Percentiles rank a stretch among this genome's conserved stretches.
Evolutionary conservation across 257 asterid genomes (phyloP).

Genomic region (Solanum neorickii): DNA sequence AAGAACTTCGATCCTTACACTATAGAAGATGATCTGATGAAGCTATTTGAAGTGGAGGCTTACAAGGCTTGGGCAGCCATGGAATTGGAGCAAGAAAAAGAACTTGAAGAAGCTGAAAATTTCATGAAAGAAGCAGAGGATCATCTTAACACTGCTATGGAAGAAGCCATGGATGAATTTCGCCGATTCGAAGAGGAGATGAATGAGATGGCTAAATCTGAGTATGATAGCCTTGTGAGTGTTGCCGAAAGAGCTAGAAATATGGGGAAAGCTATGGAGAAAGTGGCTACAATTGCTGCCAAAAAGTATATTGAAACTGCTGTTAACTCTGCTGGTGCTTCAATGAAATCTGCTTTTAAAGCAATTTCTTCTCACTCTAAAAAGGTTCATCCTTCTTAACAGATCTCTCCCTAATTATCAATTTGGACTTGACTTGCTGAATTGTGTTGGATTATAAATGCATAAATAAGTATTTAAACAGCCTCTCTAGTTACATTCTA

Average conservation of each 20-base stretch:
- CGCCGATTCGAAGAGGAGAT: conserved; percentile 69
- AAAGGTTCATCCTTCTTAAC: conserved; percentile 75
- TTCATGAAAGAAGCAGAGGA: conserved; percentile 40
- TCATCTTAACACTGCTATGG: conserved; percentile 64
- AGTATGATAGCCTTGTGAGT: conserved; percentile 33
- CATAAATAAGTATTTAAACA: neutral
- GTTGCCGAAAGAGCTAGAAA: conserved; percentile 47
- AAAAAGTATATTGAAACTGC: conserved; percentile 77
- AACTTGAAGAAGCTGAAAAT: conserved; percentile 25
- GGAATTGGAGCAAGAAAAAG: conserved; percentile 42
- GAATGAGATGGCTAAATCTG: conserved; percentile 27
- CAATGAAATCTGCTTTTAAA: conserved; percentile 69
- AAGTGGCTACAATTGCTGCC: conserved; percentile 49
- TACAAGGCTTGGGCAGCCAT: conserved; percentile 87
- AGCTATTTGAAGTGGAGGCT: conserved; percentile 70
- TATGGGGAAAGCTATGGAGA: conserved; percentile 51
- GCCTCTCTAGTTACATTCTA: neutral
- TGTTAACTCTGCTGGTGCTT: conserved; percentile 56
- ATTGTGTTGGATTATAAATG: neutral
- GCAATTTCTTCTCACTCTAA: conserved; percentile 40
- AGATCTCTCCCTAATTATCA: neutral
- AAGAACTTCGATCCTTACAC: conserved; percentile 63
- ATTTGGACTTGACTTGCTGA: neutral
- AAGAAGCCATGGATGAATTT: conserved; percentile 83
- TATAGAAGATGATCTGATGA: conserved; percentile 56